Evolutionary conservation across 176 grass and related monocot species (phyloP), one percentile per base, ranked within the genome.

Genomic region (Tillandsia fasciculata): DNA sequence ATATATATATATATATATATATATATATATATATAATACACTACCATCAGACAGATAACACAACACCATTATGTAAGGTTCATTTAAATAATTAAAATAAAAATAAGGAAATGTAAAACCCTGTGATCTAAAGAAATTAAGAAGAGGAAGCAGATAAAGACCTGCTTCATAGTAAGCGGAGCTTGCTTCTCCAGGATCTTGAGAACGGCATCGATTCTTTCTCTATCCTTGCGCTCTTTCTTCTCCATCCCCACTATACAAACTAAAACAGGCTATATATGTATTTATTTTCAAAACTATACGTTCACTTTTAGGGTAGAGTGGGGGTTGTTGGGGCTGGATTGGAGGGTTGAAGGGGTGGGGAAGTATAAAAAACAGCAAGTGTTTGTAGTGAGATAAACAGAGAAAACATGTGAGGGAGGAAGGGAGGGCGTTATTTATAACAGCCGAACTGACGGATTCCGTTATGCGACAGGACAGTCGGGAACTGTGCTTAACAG

Each of bases 131-230:
- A 49, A 58, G 20, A 68, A 53, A 80, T 1, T 0, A 53, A 28
- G 13, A 33, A 12, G 28, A 26, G 26, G 52, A 9, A 13, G 20
- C 12, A 13, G 3, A 9, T 1, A 65, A 6, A 28, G 15, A 97
- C 95, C 84, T 99, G 90, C 77, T 99, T 99, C 50, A 84, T 51
- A 49, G 87, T 82, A 53, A 99, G 80, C 1, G 90, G 87, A 70
- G 82, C 87, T 76, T 94, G 95, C 83, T 99, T 99, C 66, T 79
- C 83, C 58, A 99, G 54, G 12, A 78, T 69, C 74, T 99, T 88
- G 54, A 88, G 90, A 52, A 94, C 82, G 64, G 89, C 58, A 63
- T 99, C 90, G 75, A 90, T 82, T 53, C 82, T 74, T 70, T 94
- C 95, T 78, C 87, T 83, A 49, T 84, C 84, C 84, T 79, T 86